These are phyloP conservation scores for Vitis hybrid DNA, from an alignment of 177 flowering plant genomes.

Conservation along the genomic window DNA sequence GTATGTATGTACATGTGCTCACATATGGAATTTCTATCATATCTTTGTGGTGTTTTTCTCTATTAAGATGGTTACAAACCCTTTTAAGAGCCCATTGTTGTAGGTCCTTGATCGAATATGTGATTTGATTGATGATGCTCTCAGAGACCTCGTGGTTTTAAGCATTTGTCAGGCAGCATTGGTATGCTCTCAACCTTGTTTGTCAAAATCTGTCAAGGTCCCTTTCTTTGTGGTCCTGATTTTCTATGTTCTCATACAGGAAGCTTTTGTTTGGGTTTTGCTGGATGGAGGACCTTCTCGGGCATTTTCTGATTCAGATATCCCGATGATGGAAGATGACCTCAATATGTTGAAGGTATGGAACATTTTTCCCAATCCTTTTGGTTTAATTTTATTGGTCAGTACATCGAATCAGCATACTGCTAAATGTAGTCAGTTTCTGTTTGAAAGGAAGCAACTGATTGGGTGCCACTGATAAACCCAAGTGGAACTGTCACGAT, in stretches of 20 bases:
- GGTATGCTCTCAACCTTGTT: conserved; percentile 40
- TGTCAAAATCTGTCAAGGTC: background rate
- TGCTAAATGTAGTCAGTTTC: background rate
- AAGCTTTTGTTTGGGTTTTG: conserved; percentile 67
- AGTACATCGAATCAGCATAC: background rate
- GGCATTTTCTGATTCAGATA: conserved; percentile 67
- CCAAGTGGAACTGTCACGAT: background rate
- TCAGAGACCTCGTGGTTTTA: conserved; percentile 66
- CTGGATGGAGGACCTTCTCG: conserved; percentile 93
- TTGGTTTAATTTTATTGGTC: background rate
- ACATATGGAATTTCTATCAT: background rate
- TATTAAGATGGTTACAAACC: no score
- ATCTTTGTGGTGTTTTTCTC: no score
- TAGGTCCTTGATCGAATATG: conserved; percentile 70
- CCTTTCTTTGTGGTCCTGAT: conserved; percentile 4
- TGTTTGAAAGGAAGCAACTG: no score
- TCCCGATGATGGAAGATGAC: conserved; percentile 71
- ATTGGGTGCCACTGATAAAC: no score
- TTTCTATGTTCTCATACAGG: conserved; percentile 36
- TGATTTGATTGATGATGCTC: conserved; percentile 50
- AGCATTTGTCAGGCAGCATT: conserved; percentile 62
- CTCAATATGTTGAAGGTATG: conserved; percentile 65
- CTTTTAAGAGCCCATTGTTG: conserved; percentile 9
- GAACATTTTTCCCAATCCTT: background rate
- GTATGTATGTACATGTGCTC: background rate